Conservation (phyloP, 2,329 filamentous ascomycete species). For the Fusarium drepaniforme region DNA sequence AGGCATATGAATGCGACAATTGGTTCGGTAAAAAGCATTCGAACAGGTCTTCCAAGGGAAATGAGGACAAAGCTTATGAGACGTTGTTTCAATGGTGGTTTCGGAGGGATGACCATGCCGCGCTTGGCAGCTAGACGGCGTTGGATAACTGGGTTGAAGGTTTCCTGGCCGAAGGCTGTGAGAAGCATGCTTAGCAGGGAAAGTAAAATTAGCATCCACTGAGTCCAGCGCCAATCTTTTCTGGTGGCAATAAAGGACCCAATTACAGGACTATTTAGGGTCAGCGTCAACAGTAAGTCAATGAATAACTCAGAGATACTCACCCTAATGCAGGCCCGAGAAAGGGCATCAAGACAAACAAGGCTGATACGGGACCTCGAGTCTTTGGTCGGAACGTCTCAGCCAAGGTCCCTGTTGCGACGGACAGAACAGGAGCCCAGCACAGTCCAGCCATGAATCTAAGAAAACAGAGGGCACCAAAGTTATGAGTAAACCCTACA, state of each 20-base stretch:
- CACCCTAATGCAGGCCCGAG: conserved; percentile 65
- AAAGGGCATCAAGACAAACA: conserved; percentile 65
- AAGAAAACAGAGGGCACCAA: conserved; percentile 64
- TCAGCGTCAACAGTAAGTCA: neutral
- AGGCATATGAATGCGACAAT: conserved; percentile 49
- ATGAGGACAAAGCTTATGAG: too few relatives aligned
- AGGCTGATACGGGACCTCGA: conserved; percentile 56
- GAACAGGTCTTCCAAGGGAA: too few relatives aligned
- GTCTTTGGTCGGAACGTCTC: conserved; percentile 60
- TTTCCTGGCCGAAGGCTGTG: too few relatives aligned
- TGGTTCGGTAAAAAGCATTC: too few relatives aligned
- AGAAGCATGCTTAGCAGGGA: conserved; percentile 55
- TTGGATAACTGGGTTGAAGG: too few relatives aligned
- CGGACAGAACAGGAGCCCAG: conserved; percentile 61
- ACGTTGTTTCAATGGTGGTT: too few relatives aligned
- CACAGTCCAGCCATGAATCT: conserved; percentile 69
- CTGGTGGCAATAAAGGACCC: conserved; percentile 60
- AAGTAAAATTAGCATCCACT: conserved; percentile 64
- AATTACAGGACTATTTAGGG: conserved; percentile 56
- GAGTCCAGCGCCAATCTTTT: conserved; percentile 66
- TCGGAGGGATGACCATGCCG: too few relatives aligned
- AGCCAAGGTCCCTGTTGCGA: conserved; percentile 61
- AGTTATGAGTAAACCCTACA: conserved; percentile 62
- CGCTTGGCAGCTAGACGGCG: too few relatives aligned
- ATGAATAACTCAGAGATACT: too few relatives aligned